Evolutionary conservation across 345 rosid species (phyloP).

Genomic region (Hypericum androsaemum): DNA sequence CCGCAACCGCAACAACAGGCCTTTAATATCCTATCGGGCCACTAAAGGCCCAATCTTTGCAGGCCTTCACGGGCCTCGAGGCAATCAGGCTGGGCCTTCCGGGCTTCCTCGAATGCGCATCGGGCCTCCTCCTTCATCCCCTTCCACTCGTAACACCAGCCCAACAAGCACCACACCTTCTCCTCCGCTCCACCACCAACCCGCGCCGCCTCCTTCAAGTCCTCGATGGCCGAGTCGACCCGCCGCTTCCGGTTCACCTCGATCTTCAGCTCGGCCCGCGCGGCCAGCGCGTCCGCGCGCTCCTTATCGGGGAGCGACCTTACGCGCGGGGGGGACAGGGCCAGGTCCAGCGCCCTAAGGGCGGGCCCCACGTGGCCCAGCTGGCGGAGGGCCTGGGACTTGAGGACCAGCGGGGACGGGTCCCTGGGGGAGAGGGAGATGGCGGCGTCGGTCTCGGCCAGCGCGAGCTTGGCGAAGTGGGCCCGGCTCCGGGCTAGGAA

Average conservation of each 20-base stretch:
- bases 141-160: conserved; percentile 38
- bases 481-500: conserved; percentile 28
- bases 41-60: conserved; percentile 6
- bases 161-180: conserved; percentile 27
- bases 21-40: neutral
- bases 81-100: conserved; percentile 19
- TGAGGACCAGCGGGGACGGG: conserved; percentile 45
- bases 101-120: conserved; percentile 25
- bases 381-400: conserved; percentile 40
- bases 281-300: conserved; percentile 39
- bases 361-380: conserved; percentile 46
- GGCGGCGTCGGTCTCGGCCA: conserved; percentile 43
- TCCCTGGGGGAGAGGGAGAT: conserved; percentile 40
- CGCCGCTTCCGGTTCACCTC: conserved; percentile 41
- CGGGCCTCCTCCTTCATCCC: conserved; percentile 24
- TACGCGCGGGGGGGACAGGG: conserved; percentile 38
- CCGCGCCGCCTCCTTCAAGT: conserved; percentile 38
- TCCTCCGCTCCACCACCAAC: conserved; percentile 18
- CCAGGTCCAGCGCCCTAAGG: conserved; percentile 44
- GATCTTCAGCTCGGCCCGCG: conserved; percentile 51
- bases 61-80: conserved; percentile 13
- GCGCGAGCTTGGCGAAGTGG: conserved; percentile 42
- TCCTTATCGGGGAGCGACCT: conserved; percentile 33
- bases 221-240: conserved; percentile 46
- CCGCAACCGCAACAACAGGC: neutral